A percentile compares a stretch with the other conserved stretches of the same genome.
These are phyloP conservation scores for Ogataea hybrid DNA, from an alignment of 1,139 yeast species.

Conservation along the genomic window DNA sequence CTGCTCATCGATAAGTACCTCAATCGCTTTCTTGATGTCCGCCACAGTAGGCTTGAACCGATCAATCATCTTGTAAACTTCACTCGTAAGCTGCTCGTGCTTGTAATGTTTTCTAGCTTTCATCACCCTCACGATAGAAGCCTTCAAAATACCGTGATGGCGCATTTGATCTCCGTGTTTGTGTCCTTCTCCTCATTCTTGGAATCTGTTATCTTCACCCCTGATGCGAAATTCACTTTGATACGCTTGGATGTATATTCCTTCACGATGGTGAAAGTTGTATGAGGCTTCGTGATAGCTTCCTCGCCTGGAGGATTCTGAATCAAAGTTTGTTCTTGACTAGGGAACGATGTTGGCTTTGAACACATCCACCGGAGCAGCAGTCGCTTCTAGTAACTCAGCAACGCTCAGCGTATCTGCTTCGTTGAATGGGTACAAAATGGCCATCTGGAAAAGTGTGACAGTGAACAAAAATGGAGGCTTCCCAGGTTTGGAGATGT, in stretches of 20 bases:
- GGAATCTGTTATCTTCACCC: slow-evolving; percentile 68
- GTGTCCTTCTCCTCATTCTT: slow-evolving; percentile 80
- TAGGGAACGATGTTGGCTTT: slow-evolving; percentile 73
- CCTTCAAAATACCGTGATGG: slow-evolving; percentile 82
- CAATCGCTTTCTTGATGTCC: slow-evolving; percentile 86
- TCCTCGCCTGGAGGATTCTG: slow-evolving; percentile 61
- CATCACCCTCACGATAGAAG: slow-evolving; percentile 96
- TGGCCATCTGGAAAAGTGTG: slow-evolving; percentile 83
- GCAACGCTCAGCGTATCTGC: slow-evolving; percentile 55
- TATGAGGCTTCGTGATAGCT: slow-evolving; percentile 46
- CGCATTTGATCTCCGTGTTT: slow-evolving; percentile 84
- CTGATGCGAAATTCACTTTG: slow-evolving; percentile 80
- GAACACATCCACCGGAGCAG: slow-evolving; percentile 61
- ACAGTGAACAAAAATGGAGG: slow-evolving; percentile 83
- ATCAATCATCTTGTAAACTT: slow-evolving; percentile 83
- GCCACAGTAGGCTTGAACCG: slow-evolving; percentile 84
- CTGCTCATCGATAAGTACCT: slow-evolving; percentile 80
- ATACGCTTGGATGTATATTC: slow-evolving; percentile 86
- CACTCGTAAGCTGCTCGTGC: slow-evolving; percentile 81
- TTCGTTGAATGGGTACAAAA: slow-evolving; percentile 76
- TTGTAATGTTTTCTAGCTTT: slow-evolving; percentile 81
- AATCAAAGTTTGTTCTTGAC: slow-evolving; percentile 72
- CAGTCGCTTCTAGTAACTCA: slow-evolving; percentile 66
- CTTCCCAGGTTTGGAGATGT: slow-evolving; percentile 75
- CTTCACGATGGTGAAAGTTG: slow-evolving; percentile 66